phyloP scores from a whole-genome alignment of 768 basidiomycete genomes.

The Obba rivulosa region DNA sequence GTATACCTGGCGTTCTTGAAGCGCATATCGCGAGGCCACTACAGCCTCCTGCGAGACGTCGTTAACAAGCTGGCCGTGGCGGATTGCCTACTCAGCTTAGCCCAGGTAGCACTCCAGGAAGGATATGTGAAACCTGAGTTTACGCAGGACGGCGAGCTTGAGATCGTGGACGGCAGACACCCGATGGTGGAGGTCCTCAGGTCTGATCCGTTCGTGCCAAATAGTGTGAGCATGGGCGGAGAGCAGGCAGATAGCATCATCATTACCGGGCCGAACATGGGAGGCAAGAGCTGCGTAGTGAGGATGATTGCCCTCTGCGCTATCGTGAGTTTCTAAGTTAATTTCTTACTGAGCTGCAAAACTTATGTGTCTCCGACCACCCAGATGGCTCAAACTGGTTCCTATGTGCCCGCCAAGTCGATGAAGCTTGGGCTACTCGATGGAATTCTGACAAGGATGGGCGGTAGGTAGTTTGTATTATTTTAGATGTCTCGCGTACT shows the following conservation, averaged over 20 bases:
- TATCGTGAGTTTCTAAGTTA: conserved; percentile 26
- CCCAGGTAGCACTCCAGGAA: conserved; percentile 67
- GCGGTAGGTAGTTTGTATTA: conserved; percentile 43
- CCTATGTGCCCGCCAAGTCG: conserved; percentile 79
- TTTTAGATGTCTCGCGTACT: conserved; percentile 1
- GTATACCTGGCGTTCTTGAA: conserved; percentile 66
- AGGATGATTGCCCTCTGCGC: conserved; percentile 73
- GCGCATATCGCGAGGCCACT: conserved; percentile 64
- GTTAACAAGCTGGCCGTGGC: conserved; percentile 78
- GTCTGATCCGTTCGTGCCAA: conserved; percentile 82
- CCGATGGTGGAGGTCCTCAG: conserved; percentile 85
- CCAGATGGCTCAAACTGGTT: conserved; percentile 82
- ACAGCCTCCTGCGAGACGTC: conserved; percentile 65
- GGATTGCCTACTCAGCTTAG: conserved; percentile 85
- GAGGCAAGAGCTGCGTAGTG: conserved; percentile 82
- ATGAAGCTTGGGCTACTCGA: conserved; percentile 79
- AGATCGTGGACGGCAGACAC: conserved; percentile 83
- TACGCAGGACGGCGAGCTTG: conserved; percentile 57
- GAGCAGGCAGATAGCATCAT: conserved; percentile 51
- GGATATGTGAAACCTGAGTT: conserved; percentile 80
- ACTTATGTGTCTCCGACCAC: background rate
- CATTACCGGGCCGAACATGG: conserved; percentile 86
- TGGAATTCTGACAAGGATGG: conserved; percentile 85
- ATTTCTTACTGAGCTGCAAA: background rate
- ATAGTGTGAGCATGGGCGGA: conserved; percentile 63